A percentile compares a stretch with the other conserved stretches of the same genome.
phyloP scores from a whole-genome alignment of 768 basidiomycete species.

The Macrocybe gigantea region DNA sequence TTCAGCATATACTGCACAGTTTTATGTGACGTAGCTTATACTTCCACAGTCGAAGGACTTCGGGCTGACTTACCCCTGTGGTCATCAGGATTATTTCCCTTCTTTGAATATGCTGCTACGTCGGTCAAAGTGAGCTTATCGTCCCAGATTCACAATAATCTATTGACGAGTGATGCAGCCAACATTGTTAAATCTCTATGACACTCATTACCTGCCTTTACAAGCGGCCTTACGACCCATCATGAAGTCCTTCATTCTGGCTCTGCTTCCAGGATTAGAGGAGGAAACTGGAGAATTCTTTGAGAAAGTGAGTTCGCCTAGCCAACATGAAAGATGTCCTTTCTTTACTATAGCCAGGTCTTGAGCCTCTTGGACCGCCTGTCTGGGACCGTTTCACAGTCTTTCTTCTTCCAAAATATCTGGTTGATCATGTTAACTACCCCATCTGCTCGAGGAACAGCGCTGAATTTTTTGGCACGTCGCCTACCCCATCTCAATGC shows the following conservation, averaged over 20 bases:
- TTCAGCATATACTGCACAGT: conserved; percentile 5
- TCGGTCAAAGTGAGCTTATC: conserved; percentile 72
- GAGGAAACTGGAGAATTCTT: conserved; percentile 98
- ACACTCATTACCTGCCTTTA: conserved; percentile 86
- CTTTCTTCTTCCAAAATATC: conserved; percentile 93
- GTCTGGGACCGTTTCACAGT: conserved; percentile 75
- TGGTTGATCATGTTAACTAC: conserved; percentile 93
- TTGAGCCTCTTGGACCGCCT: conserved; percentile 73
- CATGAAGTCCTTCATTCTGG: conserved; percentile 92
- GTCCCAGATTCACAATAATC: neutral
- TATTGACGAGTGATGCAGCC: conserved; percentile 42
- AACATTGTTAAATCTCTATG: conserved; percentile 84
- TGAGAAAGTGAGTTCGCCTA: conserved; percentile 55
- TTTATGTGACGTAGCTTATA: neutral
- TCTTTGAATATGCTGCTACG: conserved; percentile 99
- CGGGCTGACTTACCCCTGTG: conserved; percentile 83
- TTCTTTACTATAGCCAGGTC: conserved; percentile 41
- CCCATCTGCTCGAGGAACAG: conserved; percentile 76
- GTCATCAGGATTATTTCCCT: conserved; percentile 95
- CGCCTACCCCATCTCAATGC: conserved; percentile 66
- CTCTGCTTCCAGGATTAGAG: conserved; percentile 90
- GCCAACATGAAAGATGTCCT: neutral
- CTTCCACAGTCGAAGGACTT: conserved; percentile 73
- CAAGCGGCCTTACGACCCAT: conserved; percentile 77
- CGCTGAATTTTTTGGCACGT: conserved; percentile 82